Base-by-base conservation (phyloP, 2,329 filamentous ascomycete genomes). In the Dothiorella sarmentorum region DNA sequence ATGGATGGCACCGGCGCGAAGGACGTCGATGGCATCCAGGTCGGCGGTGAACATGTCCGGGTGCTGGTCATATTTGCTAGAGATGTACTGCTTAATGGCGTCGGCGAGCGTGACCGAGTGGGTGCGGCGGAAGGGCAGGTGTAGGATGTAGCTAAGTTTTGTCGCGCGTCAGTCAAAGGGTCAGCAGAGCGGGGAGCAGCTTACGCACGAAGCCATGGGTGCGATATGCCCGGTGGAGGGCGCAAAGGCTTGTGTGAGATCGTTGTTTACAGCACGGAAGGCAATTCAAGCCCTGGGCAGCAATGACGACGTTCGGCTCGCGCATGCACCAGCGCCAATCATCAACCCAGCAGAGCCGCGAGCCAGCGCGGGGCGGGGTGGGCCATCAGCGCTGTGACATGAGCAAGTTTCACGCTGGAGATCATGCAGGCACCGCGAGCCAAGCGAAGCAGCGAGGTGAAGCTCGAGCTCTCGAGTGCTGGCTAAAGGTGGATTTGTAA, bases 61-160 rank as follows among this genome's bases (percentile, higher is more conserved):
- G 71, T 96, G 93, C 73, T 99, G 94, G 75, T 97, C 93, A 87
- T 97, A 97, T 81, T 97, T 97, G 74, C 85, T 88, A 62, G 91
- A 96, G 69, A 99, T 97, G 78, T 99, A 97, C 71, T 94, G 87
- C 64, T 90, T 91, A 71, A 99, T 91, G 51, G 91, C 89, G 61
- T 85, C 81, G 58, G 90, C 88, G 62, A 97, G 82, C 60, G 88
- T 88, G 38, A 96, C 80, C 59, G 87, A 82, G 63, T 89, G 85
- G 53, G 91, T 93, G 70, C 87, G 89, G 67, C 93, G 90, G 75
- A 97, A 97, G 7, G 93, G 92, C 62, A 96, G 81, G 71, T 87
- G 85, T 58, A 96, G 82, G 63, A 89, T 85, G 71, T 86, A 88
- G 56, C 75, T 76, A n/a, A n/a, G n/a, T n/a, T n/a, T n/a, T n/a